These are phyloP conservation scores for Emiliania huxleyi DNA, from an alignment of 78 protist genomes.

Conservation along the genomic window DNA sequence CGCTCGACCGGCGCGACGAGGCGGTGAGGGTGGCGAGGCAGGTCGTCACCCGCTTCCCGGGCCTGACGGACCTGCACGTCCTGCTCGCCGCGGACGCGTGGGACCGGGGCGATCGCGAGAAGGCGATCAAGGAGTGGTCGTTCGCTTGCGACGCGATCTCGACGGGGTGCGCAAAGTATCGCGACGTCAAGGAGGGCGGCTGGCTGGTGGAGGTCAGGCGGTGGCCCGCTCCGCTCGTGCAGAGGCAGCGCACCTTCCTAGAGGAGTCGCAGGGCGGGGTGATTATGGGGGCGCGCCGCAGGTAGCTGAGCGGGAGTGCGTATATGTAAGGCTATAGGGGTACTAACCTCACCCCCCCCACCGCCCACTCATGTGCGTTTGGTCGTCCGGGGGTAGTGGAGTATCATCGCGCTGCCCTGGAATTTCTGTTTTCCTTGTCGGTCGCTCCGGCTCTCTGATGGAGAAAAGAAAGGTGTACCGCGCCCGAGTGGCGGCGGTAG, in stretches of 20 bases:
- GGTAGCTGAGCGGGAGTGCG: too few relatives aligned
- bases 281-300: too few relatives aligned
- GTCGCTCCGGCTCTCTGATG: too few relatives aligned
- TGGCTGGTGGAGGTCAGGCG: background rate
- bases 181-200: background rate
- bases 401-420: too few relatives aligned
- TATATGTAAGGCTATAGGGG: too few relatives aligned
- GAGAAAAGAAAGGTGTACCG: too few relatives aligned
- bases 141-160: background rate
- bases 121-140: background rate
- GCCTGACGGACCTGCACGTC: background rate
- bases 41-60: background rate
- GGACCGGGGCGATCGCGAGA: background rate
- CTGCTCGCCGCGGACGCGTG: background rate
- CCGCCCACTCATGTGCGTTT: too few relatives aligned
- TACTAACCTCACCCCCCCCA: too few relatives aligned
- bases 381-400: too few relatives aligned
- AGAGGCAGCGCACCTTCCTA: background rate
- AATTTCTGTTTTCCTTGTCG: too few relatives aligned
- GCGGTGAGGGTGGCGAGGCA: background rate
- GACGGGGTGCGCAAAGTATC: background rate
- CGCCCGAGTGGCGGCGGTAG: too few relatives aligned
- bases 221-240: background rate
- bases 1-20: background rate
- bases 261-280: too few relatives aligned